These are phyloP conservation scores for Penicillium antarcticum DNA, from an alignment of 495 filamentous ascomycete genomes.

Conservation along the genomic window DNA sequence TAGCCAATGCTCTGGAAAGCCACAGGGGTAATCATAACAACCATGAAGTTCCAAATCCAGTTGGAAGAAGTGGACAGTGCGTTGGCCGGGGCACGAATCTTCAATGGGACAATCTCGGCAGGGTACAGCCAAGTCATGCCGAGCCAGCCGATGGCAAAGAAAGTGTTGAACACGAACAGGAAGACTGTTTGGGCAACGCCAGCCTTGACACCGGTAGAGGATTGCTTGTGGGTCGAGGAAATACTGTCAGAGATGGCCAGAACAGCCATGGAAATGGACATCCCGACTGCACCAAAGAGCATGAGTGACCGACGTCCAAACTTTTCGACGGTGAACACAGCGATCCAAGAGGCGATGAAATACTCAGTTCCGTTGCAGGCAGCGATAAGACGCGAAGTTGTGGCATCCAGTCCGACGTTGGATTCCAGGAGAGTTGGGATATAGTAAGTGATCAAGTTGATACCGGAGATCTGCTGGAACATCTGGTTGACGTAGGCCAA, in stretches of 20 bases:
- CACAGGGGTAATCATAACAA: conserved; percentile 64
- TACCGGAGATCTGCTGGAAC: conserved; percentile 75
- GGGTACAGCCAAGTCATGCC: conserved; percentile 74
- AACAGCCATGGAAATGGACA: conserved; percentile 66
- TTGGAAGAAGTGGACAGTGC: conserved; percentile 62
- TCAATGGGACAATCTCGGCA: conserved; percentile 63
- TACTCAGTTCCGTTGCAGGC: conserved; percentile 73
- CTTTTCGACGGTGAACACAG: conserved; percentile 66
- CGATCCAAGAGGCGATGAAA: conserved; percentile 68
- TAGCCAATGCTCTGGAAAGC: conserved; percentile 60
- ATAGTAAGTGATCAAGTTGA: conserved; percentile 76
- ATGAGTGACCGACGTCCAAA: conserved; percentile 69
- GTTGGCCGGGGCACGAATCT: conserved; percentile 65
- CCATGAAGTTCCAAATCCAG: conserved; percentile 60
- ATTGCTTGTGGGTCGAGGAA: conserved; percentile 18
- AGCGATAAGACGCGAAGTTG: conserved; percentile 62
- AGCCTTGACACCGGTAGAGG: conserved; percentile 26
- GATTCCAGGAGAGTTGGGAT: conserved; percentile 61
- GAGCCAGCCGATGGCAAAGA: conserved; percentile 75
- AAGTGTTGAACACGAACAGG: conserved; percentile 72
- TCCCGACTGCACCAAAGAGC: conserved; percentile 68
- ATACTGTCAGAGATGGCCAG: conserved; percentile 50
- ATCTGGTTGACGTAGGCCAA: conserved; percentile 75
- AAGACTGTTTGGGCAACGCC: conserved; percentile 56
- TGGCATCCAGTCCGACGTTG: conserved; percentile 52